Conservation (phyloP, 805 yeast genomes). For the Martiniozyma abietophila region DNA sequence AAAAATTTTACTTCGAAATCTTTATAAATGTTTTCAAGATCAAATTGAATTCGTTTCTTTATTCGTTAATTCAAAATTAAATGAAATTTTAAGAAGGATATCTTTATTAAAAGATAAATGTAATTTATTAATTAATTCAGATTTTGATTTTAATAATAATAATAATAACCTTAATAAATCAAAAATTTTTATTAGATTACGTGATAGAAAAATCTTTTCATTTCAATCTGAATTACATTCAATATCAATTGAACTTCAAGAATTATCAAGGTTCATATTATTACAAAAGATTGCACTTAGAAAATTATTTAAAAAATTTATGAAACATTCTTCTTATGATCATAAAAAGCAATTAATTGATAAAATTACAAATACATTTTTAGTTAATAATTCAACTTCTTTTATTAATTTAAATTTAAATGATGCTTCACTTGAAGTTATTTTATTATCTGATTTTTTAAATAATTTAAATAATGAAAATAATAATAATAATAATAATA, state of each 20-base stretch:
- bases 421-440: slow-evolving; percentile 50
- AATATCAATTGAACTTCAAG: slow-evolving; percentile 46
- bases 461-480: slow-evolving; percentile 16
- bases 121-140: slow-evolving; percentile 18
- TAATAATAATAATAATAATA: neutral
- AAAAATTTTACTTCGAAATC: slow-evolving; percentile 20
- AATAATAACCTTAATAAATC: neutral
- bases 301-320: slow-evolving; percentile 64
- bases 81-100: slow-evolving; percentile 52
- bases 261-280: slow-evolving; percentile 58
- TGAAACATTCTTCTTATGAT: slow-evolving; percentile 33
- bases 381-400: slow-evolving; percentile 36
- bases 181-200: slow-evolving; percentile 14
- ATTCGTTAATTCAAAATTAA: slow-evolving; percentile 58
- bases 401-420: slow-evolving; percentile 55
- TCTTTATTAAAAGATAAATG: slow-evolving; percentile 20
- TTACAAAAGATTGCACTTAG: slow-evolving; percentile 67
- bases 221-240: slow-evolving; percentile 31
- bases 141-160: slow-evolving; percentile 5
- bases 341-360: slow-evolving; percentile 27
- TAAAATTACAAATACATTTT: slow-evolving; percentile 22
- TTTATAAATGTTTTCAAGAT: slow-evolving; percentile 38
- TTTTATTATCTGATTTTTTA: slow-evolving; percentile 43
- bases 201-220: slow-evolving; percentile 16
- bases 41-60: slow-evolving; percentile 54